phyloP scores from a whole-genome alignment of 768 basidiomycete species.

The Lactarius sp. region DNA sequence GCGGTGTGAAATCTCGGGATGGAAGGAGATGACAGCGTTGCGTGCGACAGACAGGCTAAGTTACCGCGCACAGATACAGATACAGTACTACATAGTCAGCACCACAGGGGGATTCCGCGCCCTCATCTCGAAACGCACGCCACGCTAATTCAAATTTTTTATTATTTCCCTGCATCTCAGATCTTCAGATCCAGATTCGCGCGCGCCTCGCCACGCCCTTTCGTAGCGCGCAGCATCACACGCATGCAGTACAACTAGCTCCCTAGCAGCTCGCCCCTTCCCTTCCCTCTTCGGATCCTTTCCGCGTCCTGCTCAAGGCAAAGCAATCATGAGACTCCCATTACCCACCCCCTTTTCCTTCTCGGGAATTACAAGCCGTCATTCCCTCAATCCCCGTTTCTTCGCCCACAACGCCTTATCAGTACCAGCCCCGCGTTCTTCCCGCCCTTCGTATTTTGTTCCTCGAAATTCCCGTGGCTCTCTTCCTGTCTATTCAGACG shows the following conservation, averaged over 20 bases:
- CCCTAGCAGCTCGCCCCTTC: too few species aligned
- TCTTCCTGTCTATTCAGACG: slow-evolving; percentile 71
- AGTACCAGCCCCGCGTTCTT: slow-evolving; percentile 2
- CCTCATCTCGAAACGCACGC: slow-evolving; percentile 13
- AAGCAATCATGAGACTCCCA: slow-evolving; percentile 2
- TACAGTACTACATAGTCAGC: not conserved
- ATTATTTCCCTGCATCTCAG: not conserved
- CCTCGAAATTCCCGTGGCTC: slow-evolving; percentile 61
- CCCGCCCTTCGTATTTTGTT: slow-evolving; percentile 47
- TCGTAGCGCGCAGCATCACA: not conserved
- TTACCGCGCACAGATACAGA: not conserved
- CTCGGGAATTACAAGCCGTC: not conserved
- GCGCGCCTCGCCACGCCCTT: not conserved
- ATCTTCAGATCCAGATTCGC: not conserved
- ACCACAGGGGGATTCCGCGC: slow-evolving; percentile 1
- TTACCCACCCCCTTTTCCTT: slow-evolving; percentile 1
- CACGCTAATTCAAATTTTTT: slow-evolving; percentile 10
- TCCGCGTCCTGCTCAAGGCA: not conserved
- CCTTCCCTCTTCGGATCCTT: not conserved
- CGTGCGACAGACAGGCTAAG: not conserved
- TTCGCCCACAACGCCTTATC: slow-evolving; percentile 12
- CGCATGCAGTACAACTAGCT: too few species aligned
- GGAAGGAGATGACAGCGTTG: slow-evolving; percentile 21
- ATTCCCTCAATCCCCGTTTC: slow-evolving; percentile 3
- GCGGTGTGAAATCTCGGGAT: slow-evolving; percentile 25